These are phyloP conservation scores for Hortiboletus rubellus DNA, from an alignment of 1,284 basidiomycete species.

Conservation along the genomic window DNA sequence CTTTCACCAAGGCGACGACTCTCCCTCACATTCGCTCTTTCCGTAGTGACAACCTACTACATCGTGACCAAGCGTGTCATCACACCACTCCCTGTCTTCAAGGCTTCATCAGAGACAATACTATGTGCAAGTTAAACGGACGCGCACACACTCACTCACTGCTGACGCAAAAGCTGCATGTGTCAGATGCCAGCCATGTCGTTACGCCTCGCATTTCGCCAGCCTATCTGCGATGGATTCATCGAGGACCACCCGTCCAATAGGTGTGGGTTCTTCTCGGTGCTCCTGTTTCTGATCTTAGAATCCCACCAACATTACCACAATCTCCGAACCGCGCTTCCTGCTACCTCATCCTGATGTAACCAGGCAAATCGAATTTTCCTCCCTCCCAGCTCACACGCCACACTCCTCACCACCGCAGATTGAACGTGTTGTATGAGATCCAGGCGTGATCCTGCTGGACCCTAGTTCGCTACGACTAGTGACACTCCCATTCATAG, in stretches of 20 bases:
- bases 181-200: not conserved
- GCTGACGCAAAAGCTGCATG: not conserved
- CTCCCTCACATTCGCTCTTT: too few species aligned
- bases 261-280: not conserved
- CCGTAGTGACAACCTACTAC: too few species aligned
- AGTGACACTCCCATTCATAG: conserved; percentile 78
- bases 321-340: too few species aligned
- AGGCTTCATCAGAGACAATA: not conserved
- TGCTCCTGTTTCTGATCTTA: not conserved
- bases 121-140: not conserved
- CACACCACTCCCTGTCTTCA: too few species aligned
- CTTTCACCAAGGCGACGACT: conserved; percentile 41
- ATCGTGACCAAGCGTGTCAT: too few species aligned
- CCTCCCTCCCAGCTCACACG: not conserved
- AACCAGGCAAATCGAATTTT: too few species aligned
- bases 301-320: too few species aligned
- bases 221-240: not conserved
- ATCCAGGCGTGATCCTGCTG: conserved; percentile 64
- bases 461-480: conserved; percentile 41
- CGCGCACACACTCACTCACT: not conserved
- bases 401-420: not conserved
- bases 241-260: not conserved
- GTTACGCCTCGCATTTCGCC: not conserved
- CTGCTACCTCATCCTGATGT: too few species aligned
- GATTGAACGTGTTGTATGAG: conserved; percentile 39